Evolutionary conservation across 495 filamentous ascomycete species (phyloP).

Genomic region (Lasiosphaeriaceae sp.): DNA sequence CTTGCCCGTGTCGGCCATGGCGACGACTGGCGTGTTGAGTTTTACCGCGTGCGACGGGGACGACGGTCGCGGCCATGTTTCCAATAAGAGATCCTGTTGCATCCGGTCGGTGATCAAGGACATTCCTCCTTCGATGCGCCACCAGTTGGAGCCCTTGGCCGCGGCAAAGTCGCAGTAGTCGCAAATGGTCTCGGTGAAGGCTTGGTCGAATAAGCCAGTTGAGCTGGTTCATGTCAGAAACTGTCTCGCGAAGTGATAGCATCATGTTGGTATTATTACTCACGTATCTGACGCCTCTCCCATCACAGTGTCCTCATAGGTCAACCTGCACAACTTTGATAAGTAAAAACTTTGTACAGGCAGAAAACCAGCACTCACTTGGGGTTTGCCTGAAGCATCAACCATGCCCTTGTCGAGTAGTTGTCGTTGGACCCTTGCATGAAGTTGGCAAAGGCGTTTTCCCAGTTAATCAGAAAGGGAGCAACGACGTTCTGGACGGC

Average conservation of each 20-base stretch:
- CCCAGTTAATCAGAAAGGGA: background rate
- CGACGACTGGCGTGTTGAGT: constrained; percentile 19
- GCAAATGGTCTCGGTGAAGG: constrained; percentile 31
- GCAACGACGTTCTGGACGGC: background rate
- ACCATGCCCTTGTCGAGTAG: constrained; percentile 10
- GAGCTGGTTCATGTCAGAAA: constrained; percentile 5
- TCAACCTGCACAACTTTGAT: background rate
- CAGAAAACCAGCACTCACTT: background rate
- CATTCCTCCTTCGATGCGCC: constrained; percentile 7
- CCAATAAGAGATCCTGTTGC: background rate
- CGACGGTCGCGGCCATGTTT: background rate
- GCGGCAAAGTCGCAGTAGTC: constrained; percentile 31
- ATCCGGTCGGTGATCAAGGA: background rate
- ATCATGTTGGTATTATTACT: too few relatives aligned
- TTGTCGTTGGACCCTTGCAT: background rate
- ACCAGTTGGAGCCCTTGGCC: background rate
- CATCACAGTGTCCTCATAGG: constrained; percentile 4
- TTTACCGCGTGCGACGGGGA: constrained; percentile 8
- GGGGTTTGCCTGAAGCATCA: constrained; percentile 2
- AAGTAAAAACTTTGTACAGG: background rate
- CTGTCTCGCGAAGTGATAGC: background rate
- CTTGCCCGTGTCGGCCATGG: constrained; percentile 9
- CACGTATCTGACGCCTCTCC: constrained; percentile 8
- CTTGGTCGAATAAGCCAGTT: constrained; percentile 33
- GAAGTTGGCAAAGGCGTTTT: background rate